Evolutionary conservation across 179 eudicot genomes (phyloP), one percentile per base, ranked within the genome.

Genomic region (Kewa caespitosa): DNA sequence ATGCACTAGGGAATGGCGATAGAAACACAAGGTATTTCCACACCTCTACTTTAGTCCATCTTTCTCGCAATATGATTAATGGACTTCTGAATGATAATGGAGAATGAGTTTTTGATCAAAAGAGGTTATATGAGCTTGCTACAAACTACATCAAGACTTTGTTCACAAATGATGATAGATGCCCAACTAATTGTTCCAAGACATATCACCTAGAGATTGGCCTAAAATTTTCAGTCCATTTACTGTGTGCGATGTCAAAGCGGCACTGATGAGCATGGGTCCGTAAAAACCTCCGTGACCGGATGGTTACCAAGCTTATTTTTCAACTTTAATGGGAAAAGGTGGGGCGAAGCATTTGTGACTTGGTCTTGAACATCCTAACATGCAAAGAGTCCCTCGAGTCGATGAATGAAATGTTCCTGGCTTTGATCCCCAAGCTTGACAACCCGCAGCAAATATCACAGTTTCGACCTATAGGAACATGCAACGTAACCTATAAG

Each of bases 401-500:
- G 0, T 14, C 8, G 20, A 0, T 20, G 0, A 70, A 70, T 32
- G 74, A 70, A 7, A 63, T 41, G 10, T 63, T 34, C 39, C 27
- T 63, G 11, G 68, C 36, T 25, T 41, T 63, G 4, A 9, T 70
- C 8, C 74, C 41, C 0, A 70, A 48, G n/a, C 38, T 50, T 2
- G 31, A 32, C 0, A 14, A 18, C 0, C 57, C 62, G 0, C 25
- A 70, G 7, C 4, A 8, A 0, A 31, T 23, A 2, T 31, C 41
- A 0, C 74, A 50, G 10, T 50, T 70, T 13, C 28, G 74, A 3
- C 71, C 52, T 3, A 48, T 70, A 0, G 32, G 74, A 0, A 30
- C 50, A 1, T 70, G 74, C 31, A 70, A 70, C 23, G 70, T 74
- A 0, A 14, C 30, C 8, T 74, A 38, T 22, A 73, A 73, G 9